These are phyloP conservation scores for Daedaleopsis nitida DNA, from an alignment of 768 basidiomycete species.

Conservation along the genomic window DNA sequence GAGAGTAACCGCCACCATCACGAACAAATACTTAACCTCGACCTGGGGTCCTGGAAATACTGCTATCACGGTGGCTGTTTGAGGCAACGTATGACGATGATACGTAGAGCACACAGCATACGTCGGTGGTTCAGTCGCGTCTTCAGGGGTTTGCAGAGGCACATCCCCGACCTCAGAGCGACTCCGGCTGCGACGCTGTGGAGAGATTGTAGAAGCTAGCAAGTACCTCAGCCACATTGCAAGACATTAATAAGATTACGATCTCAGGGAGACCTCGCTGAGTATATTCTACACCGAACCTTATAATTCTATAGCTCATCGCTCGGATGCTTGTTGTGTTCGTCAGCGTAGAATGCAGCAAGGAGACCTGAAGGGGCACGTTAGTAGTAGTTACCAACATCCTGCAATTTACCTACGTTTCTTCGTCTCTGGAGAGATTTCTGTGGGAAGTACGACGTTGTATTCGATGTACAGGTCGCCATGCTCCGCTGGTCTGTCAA, in stretches of 20 bases:
- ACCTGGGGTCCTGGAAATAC: no score
- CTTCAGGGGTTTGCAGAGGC: no score
- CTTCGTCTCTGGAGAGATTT: constrained; percentile 65
- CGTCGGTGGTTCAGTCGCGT: no score
- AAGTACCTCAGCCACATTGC: no score
- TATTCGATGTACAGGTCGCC: constrained; percentile 95
- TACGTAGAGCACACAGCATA: no score
- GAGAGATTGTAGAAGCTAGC: no score
- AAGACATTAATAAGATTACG: constrained; percentile 23
- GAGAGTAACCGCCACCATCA: no score
- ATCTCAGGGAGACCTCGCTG: neutral
- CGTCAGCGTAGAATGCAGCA: constrained; percentile 49
- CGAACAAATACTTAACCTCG: no score
- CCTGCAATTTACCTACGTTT: constrained; percentile 61
- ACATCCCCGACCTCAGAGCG: no score
- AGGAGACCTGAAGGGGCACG: constrained; percentile 46
- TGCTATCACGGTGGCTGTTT: no score
- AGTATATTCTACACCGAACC: constrained; percentile 10
- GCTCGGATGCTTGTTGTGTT: constrained; percentile 32
- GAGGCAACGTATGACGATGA: no score
- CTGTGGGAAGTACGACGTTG: constrained; percentile 83
- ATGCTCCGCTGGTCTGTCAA: constrained; percentile 48
- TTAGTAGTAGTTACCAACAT: neutral
- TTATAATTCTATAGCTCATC: constrained; percentile 41
- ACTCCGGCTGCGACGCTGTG: no score